These are phyloP conservation scores for Colletotrichum sp. DNA, from an alignment of 2,329 filamentous ascomycete genomes.

Conservation along the genomic window DNA sequence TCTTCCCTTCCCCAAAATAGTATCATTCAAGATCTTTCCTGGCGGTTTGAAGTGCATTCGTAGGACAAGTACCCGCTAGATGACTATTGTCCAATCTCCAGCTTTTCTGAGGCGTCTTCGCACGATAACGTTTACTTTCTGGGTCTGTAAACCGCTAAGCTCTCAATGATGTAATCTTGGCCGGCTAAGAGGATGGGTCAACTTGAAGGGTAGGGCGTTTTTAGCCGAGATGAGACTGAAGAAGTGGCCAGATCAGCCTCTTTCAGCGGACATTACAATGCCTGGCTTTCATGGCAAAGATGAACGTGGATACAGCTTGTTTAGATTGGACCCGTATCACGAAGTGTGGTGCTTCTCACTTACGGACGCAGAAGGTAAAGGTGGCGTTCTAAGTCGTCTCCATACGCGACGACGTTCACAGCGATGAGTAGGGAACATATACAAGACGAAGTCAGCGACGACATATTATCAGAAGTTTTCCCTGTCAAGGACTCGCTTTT, in stretches of 20 bases:
- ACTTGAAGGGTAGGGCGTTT: background rate
- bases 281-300: background rate
- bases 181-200: background rate
- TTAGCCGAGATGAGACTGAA: background rate
- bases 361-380: background rate
- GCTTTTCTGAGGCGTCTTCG: background rate
- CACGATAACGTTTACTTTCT: rapidly evolving
- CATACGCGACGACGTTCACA: background rate
- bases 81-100: background rate
- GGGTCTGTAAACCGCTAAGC: background rate
- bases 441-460: background rate
- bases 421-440: background rate
- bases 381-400: background rate
- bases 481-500: background rate
- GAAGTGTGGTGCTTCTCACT: background rate
- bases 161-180: background rate
- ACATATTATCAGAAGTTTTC: background rate
- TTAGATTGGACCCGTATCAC: background rate
- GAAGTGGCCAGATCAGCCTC: background rate
- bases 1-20: background rate
- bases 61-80: background rate
- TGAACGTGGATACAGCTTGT: background rate
- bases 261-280: background rate
- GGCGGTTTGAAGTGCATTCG: background rate
- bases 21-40: background rate